Base-by-base conservation (phyloP, 495 filamentous ascomycete species). In the Xylaria intraflava region DNA sequence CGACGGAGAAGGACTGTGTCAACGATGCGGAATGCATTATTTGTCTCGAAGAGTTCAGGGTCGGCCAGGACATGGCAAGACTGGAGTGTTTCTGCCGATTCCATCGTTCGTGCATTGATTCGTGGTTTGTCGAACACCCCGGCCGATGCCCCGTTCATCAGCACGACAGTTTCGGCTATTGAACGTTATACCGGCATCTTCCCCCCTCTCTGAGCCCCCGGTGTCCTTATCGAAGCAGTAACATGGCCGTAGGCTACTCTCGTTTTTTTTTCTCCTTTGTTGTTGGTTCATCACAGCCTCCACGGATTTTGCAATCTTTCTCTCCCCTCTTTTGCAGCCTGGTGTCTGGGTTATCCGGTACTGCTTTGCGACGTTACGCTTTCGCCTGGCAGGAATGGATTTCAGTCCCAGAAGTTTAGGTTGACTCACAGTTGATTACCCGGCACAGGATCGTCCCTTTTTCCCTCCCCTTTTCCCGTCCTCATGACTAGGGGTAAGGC, bases 41-140 rank as follows among this genome's bases (percentile, higher is more conserved):
- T 51, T 98, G 93, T 60, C 86, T 98, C 58, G 94, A 96, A 67
- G 94, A 98, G 60, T 97, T 95, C 65, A 86, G 88, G 60, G 86
- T 84, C 10, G 93, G 92, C 2, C 82, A 86, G 50, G 71, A 82
- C 45, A 84, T 97, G 80, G 89, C 84, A 6, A 74, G 92, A 49
- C 71, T 98, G 53, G 89, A 95, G 70, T 98, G 94, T 68, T 71
- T 95, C 53, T 98, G 93, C 69, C 86, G 91, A 51, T 98, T 96
- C 67, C 94, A 97, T 66, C 74, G 82, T 62, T 66, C 76, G 42
- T 86, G 87, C 57, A 85, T 87, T 46, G 69, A 72, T 24, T 70
- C 71, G 1, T 81, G 79, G 79, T 82, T 73, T 58, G 64, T 68
- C 30, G 65, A 70, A 35, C 73, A 75, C 33, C 78, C 78, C 4